Conservation (phyloP, 306 rosid species). For the apple (Malus domestica) region DNA sequence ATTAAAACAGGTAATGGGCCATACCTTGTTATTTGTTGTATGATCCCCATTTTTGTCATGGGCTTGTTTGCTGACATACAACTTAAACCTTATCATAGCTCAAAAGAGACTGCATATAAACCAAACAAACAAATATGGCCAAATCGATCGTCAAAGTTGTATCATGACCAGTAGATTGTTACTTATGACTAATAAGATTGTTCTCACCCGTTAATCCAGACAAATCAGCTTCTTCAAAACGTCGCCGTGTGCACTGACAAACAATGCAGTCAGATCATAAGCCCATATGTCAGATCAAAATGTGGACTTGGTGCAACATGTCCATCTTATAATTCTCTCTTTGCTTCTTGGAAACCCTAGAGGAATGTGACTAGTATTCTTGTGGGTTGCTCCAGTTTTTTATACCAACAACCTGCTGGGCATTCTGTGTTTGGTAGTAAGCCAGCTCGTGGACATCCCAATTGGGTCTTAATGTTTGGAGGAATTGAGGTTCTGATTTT, state of each 20-base stretch:
- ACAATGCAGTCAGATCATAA: not conserved
- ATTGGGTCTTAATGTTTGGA: not conserved
- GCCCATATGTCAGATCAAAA: not conserved
- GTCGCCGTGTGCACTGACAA: no score
- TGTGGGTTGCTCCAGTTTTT: not conserved
- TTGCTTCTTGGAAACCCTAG: not conserved
- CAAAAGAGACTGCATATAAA: not conserved
- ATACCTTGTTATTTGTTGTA: no score
- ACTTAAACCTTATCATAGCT: not conserved
- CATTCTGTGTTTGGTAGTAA: not conserved
- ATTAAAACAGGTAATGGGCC: no score
- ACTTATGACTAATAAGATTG: no score
- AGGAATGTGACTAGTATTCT: not conserved
- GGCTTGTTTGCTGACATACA: no score
- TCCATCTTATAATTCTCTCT: not conserved
- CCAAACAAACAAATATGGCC: not conserved
- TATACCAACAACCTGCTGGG: no score
- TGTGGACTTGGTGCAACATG: not conserved
- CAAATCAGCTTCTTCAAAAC: not conserved
- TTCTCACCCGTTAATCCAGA: no score
- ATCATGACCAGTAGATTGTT: no score
- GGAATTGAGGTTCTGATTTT: not conserved
- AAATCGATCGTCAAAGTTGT: not conserved
- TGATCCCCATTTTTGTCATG: no score
- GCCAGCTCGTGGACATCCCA: no score